A percentile compares a stretch with the other conserved stretches of the same genome.
Evolutionary conservation across 495 filamentous ascomycete species (phyloP).

Genomic region (Tuber calosporum): DNA sequence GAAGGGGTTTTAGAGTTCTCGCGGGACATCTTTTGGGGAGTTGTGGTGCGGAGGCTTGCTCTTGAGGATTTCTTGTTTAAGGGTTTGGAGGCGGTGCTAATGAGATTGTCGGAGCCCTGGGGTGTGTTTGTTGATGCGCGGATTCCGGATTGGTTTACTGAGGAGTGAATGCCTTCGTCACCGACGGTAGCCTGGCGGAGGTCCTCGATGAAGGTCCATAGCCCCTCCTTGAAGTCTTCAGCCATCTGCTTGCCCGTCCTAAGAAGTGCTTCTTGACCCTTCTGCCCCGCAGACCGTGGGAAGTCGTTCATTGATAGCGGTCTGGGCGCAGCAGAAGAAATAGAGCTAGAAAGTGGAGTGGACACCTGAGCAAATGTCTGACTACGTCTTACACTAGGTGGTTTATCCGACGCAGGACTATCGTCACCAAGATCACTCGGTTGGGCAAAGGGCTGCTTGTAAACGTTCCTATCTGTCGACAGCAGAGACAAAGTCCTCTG

Average conservation of each 20-base stretch:
- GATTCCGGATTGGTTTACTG: conserved; percentile 25
- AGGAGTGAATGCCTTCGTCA: conserved; percentile 62
- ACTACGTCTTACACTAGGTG: conserved; percentile 17
- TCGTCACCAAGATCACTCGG: conserved; percentile 27
- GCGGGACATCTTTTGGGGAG: conserved; percentile 16
- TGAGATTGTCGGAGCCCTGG: conserved; percentile 9
- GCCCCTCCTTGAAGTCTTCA: conserved; percentile 74
- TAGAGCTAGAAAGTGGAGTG: conserved; percentile 23
- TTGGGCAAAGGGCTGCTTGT: conserved; percentile 44
- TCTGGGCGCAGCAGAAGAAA: conserved; percentile 16
- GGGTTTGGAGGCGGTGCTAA: not conserved
- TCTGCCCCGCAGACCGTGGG: conserved; percentile 19
- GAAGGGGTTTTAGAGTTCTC: conserved; percentile 5
- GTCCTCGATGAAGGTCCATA: conserved; percentile 97
- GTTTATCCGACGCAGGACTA: not conserved
- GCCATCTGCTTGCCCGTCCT: conserved; percentile 78
- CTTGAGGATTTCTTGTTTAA: conserved; percentile 19
- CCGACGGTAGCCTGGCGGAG: conserved; percentile 89
- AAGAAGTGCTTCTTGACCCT: conserved; percentile 50
- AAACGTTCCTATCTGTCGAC: conserved; percentile 54
- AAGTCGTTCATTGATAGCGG: conserved; percentile 34
- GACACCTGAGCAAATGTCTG: conserved; percentile 30
- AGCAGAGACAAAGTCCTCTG: conserved; percentile 70
- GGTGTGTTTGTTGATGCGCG: conserved; percentile 24
- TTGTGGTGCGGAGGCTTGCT: conserved; percentile 24